Conservation (phyloP, 2,329 filamentous ascomycete genomes). For the Blastomyces silverae region DNA sequence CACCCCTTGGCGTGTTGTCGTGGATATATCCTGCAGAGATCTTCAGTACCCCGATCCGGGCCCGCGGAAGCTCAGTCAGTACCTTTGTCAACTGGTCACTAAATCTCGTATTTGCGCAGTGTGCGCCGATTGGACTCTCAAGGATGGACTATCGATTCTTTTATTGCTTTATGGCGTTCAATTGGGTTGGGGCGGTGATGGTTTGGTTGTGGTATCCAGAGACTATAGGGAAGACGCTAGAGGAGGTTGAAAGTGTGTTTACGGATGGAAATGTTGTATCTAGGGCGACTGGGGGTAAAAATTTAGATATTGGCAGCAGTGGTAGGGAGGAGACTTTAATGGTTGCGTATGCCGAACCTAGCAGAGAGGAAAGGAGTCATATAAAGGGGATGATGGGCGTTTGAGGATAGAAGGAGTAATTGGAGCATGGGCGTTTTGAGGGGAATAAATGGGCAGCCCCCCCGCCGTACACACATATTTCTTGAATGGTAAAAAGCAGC, state of each 20-base stretch:
- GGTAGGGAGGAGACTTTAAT: neutral
- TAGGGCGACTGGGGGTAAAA: neutral
- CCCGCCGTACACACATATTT: neutral
- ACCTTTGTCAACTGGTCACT: constrained; percentile 41
- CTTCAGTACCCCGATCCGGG: constrained; percentile 42
- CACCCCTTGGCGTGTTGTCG: constrained; percentile 41
- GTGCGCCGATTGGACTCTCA: constrained; percentile 42
- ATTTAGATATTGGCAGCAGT: neutral
- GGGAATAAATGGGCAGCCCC: neutral
- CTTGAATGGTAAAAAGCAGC: neutral
- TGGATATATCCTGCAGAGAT: constrained; percentile 46
- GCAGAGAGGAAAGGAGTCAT: neutral
- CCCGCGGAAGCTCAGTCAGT: constrained; percentile 39
- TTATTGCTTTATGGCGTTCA: constrained; percentile 47
- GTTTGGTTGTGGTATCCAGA: constrained; percentile 39
- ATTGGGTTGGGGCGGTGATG: constrained; percentile 37
- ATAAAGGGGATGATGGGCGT: neutral
- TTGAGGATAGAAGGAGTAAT: neutral
- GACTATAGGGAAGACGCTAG: constrained; percentile 35
- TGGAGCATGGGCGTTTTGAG: neutral
- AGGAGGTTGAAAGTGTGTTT: constrained; percentile 34
- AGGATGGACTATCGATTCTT: constrained; percentile 46
- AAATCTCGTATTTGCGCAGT: constrained; percentile 47
- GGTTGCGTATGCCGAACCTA: neutral
- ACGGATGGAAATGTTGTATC: neutral